Evolutionary conservation across 129 eudicot species (phyloP).

Genomic region (Gnaphalium uliginosum): DNA sequence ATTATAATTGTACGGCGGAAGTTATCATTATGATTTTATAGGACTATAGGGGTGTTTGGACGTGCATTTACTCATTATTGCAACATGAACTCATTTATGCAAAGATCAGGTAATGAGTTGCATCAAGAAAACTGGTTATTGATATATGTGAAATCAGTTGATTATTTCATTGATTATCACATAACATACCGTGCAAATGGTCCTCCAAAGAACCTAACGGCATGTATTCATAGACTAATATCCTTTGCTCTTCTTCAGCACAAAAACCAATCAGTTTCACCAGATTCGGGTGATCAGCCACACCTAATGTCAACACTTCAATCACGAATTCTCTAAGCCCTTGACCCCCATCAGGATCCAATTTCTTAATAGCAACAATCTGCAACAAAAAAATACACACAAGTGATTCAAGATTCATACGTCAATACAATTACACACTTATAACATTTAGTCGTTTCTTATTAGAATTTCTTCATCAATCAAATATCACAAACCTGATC

Average conservation of each 20-base stretch:
- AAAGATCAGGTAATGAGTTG: background rate
- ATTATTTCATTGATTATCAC: background rate
- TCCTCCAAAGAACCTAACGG: slow-evolving; percentile 81
- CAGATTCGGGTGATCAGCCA: slow-evolving; percentile 73
- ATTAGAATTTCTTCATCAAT: slow-evolving; percentile 6
- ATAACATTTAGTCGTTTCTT: background rate
- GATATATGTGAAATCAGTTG: background rate
- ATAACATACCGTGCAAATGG: slow-evolving; percentile 65
- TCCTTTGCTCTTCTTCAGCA: slow-evolving; percentile 78
- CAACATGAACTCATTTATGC: background rate
- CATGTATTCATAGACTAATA: slow-evolving; percentile 86
- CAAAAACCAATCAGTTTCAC: slow-evolving; percentile 84
- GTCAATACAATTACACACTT: background rate
- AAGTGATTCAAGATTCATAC: slow-evolving; percentile 7
- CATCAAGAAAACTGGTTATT: background rate
- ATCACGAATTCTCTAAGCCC: slow-evolving; percentile 75
- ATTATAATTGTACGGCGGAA: background rate
- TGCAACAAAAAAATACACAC: slow-evolving; percentile 20
- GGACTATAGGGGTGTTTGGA: background rate
- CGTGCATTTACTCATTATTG: background rate
- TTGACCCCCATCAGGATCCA: slow-evolving; percentile 69
- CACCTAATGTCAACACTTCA: slow-evolving; percentile 68
- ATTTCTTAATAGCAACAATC: slow-evolving; percentile 84
- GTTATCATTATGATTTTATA: background rate
- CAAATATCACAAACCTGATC: slow-evolving; percentile 54